These are phyloP conservation scores for Fusarium tricinctum DNA, from an alignment of 2,329 filamentous ascomycete genomes.

Conservation along the genomic window DNA sequence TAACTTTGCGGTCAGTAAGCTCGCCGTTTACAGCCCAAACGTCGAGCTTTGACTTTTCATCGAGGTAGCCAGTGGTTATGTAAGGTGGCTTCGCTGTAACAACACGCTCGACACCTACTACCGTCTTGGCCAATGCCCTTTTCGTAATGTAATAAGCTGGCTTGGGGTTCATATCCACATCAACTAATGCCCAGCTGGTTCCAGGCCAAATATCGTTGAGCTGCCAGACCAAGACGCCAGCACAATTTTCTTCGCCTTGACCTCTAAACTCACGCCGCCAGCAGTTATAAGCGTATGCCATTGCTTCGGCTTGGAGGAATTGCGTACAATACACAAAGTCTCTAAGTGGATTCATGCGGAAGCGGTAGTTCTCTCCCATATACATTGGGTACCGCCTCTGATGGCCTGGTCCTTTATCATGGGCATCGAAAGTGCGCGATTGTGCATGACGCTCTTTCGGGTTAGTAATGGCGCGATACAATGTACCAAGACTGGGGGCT, in stretches of 20 bases:
- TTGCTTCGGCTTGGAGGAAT: not conserved
- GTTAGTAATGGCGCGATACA: not conserved
- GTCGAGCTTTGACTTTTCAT: not conserved
- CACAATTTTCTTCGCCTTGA: not conserved
- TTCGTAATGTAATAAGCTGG: constrained; percentile 11
- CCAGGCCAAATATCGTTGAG: constrained; percentile 24
- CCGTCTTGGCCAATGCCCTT: not conserved
- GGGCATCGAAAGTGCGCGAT: constrained; percentile 1
- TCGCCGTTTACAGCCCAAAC: constrained; percentile 4
- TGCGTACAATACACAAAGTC: constrained; percentile 17
- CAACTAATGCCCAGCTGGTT: constrained; percentile 3
- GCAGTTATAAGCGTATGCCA: constrained; percentile 18
- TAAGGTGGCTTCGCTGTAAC: not conserved
- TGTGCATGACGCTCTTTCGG: not conserved
- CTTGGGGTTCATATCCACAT: constrained; percentile 5
- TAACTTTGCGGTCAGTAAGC: not conserved
- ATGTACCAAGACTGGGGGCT: not conserved
- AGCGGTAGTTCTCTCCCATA: constrained; percentile 17
- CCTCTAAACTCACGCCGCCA: constrained; percentile 19
- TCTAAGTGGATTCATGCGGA: not conserved
- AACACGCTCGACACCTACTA: not conserved
- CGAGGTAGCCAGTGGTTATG: constrained; percentile 9
- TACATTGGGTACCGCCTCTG: constrained; percentile 16
- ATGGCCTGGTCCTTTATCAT: constrained; percentile 14
- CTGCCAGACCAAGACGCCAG: constrained; percentile 19